A percentile compares a stretch with the other conserved stretches of the same genome.
phyloP scores from a whole-genome alignment of 768 basidiomycete genomes.

The Mrakia blollopis region DNA sequence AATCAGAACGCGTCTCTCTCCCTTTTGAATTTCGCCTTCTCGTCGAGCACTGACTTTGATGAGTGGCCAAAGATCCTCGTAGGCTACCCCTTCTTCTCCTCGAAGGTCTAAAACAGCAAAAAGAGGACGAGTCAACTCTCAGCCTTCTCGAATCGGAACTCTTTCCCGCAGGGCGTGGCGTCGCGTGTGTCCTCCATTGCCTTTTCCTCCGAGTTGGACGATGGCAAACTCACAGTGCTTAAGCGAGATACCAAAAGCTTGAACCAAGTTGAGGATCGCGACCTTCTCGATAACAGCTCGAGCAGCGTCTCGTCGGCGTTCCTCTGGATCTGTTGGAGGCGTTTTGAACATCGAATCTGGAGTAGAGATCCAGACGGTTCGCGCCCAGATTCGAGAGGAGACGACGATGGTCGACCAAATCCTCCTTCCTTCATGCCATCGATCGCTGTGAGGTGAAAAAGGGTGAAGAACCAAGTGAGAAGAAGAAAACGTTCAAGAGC shows the following conservation, averaged over 20 bases:
- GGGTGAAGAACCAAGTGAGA: slow-evolving; percentile 48
- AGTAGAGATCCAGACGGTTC: slow-evolving; percentile 61
- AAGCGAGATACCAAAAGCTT: slow-evolving; percentile 63
- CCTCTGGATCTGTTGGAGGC: slow-evolving; percentile 47
- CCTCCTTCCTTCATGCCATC: slow-evolving; percentile 60
- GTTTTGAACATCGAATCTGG: slow-evolving; percentile 50
- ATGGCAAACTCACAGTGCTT: slow-evolving; percentile 50
- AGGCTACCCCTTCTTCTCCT: slow-evolving; percentile 64
- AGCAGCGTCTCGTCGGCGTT: slow-evolving; percentile 47
- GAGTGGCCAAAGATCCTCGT: slow-evolving; percentile 66
- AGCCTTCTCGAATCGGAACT: background rate
- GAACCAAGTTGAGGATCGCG: slow-evolving; percentile 68
- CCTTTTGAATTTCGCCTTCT: no score
- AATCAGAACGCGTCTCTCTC: no score
- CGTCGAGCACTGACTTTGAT: slow-evolving; percentile 44
- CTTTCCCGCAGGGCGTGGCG: no score
- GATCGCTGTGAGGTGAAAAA: slow-evolving; percentile 54
- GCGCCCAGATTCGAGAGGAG: slow-evolving; percentile 54
- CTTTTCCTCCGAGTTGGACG: background rate
- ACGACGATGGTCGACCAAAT: slow-evolving; percentile 63
- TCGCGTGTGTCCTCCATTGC: background rate
- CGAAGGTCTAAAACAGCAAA: slow-evolving; percentile 45
- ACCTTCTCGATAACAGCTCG: slow-evolving; percentile 65
- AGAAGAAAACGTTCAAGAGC: background rate
- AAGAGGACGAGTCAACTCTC: background rate